Evolutionary conservation across 1,139 yeast species (phyloP).

Genomic region (Suhomyces maxii): DNA sequence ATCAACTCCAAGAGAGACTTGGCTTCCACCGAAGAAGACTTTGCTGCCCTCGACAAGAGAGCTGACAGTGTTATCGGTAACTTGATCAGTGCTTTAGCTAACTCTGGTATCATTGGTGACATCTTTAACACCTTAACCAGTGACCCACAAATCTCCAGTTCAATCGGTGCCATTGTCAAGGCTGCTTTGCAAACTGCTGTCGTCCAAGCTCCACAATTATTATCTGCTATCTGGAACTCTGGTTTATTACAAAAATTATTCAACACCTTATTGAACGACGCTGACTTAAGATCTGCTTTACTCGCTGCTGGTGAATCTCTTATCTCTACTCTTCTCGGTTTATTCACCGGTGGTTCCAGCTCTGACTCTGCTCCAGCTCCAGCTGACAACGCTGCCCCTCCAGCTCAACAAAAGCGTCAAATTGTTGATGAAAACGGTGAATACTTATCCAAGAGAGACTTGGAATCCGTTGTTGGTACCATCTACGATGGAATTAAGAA

Average conservation of each 20-base stretch:
- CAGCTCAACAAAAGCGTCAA: conserved; percentile 22
- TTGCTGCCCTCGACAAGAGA: conserved; percentile 36
- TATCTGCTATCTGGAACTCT: conserved; percentile 46
- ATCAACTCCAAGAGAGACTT: conserved; percentile 31
- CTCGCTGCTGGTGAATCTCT: conserved; percentile 37
- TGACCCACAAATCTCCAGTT: conserved; percentile 28
- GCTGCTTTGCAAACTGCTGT: conserved; percentile 36
- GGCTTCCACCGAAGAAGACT: conserved; percentile 28
- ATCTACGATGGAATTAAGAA: conserved; percentile 32
- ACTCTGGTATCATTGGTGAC: conserved; percentile 42
- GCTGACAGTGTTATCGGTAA: conserved; percentile 39
- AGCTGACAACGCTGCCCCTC: conserved; percentile 18
- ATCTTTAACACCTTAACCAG: conserved; percentile 40
- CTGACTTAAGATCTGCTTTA: conserved; percentile 36
- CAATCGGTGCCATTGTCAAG: conserved; percentile 31
- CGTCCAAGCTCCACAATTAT: conserved; percentile 45
- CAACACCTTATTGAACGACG: conserved; percentile 34
- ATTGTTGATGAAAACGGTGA: conserved; percentile 14
- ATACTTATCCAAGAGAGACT: conserved; percentile 41
- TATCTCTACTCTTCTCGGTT: conserved; percentile 34
- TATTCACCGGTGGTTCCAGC: conserved; percentile 23
- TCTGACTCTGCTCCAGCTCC: conserved; percentile 21
- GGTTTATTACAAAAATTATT: conserved; percentile 42
- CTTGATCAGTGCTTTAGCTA: conserved; percentile 39
- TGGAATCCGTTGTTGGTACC: conserved; percentile 27